Evolutionary conservation across 768 basidiomycete genomes (phyloP), one percentile per base, ranked within the genome.

Genomic region (Rhodosporidiobolus sp.): DNA sequence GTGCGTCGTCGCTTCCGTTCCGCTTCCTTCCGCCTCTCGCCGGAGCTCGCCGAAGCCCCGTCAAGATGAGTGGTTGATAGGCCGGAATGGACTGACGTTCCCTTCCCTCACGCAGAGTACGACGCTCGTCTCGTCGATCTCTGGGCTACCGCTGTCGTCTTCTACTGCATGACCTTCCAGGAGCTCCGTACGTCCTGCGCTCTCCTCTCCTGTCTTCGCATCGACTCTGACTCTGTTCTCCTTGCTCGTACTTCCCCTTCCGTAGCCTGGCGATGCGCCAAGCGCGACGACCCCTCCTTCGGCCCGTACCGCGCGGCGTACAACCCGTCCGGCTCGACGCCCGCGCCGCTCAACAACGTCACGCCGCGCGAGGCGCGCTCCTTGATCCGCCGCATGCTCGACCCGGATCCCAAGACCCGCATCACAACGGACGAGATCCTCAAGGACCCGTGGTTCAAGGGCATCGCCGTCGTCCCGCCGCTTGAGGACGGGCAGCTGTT

Each of bases 71-170:
- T n/a, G n/a, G n/a, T n/a, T n/a, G n/a, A n/a, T n/a, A n/a, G n/a
- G n/a, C n/a, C n/a, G n/a, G n/a, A n/a, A n/a, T n/a, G n/a, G n/a
- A n/a, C n/a, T n/a, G n/a, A n/a, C n/a, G n/a, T 11, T 54, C 53
- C 8, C 53, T 24, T 54, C 53, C 16, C 2, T 20, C 24, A 9
- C 45, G 9, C 80, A 96, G 95, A 95, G 77, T 99, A 98, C 80
- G 95, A 98, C 78, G 95, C 95, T 9, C 89, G 95, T 32, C 85
- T 94, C 10, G 96, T 98, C 76, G 95, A 99, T 79, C 90, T 99
- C 69, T 99, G 95, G 95, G 94, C 95, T 0, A 90, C 90, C 72
- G 95, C 90, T 26, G 87, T 99, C 76, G 94, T 99, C 77, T 98
- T 95, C 83, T 99, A 99, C 84, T 99, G 95, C 84, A 86, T 98